phyloP scores from a whole-genome alignment of 1,139 yeast species.

The Spathaspora sp. region DNA sequence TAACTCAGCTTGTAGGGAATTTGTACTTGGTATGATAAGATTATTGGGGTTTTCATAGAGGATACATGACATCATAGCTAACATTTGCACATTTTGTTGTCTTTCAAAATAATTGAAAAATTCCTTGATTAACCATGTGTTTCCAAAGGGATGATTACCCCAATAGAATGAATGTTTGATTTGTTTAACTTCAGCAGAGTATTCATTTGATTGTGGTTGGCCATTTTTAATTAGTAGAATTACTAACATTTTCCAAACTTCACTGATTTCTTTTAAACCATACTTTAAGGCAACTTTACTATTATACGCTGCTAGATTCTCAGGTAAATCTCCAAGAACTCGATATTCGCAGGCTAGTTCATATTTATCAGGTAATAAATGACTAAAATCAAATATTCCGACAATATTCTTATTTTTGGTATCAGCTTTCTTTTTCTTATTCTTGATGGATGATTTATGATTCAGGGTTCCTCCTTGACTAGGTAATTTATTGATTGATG shows the following conservation, averaged over 20 bases:
- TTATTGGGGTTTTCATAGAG: slow-evolving; percentile 40
- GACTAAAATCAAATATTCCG: slow-evolving; percentile 62
- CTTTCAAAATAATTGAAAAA: slow-evolving; percentile 65
- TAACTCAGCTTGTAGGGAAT: slow-evolving; percentile 14
- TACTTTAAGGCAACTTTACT: slow-evolving; percentile 67
- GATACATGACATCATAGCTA: slow-evolving; percentile 84
- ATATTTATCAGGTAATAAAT: slow-evolving; percentile 72
- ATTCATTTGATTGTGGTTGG: slow-evolving; percentile 1
- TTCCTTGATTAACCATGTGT: slow-evolving; percentile 67
- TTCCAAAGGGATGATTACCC: slow-evolving; percentile 84
- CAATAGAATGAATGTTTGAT: slow-evolving; percentile 45
- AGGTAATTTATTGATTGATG: slow-evolving; percentile 21
- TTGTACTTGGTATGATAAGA: slow-evolving; percentile 10
- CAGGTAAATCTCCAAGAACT: slow-evolving; percentile 66
- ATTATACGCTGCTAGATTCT: slow-evolving; percentile 65
- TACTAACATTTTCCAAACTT: slow-evolving; percentile 75
- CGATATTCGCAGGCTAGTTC: slow-evolving; percentile 78
- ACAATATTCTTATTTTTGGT: slow-evolving; percentile 51
- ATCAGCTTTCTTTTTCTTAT: slow-evolving; percentile 15
- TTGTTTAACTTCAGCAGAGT: background rate
- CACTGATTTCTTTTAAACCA: slow-evolving; percentile 63
- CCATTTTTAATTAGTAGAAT: slow-evolving; percentile 38
- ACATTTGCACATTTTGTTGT: slow-evolving; percentile 76
- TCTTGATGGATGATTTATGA: slow-evolving; percentile 26
- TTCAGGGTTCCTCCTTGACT: slow-evolving; percentile 33